A percentile compares a stretch with the other conserved stretches of the same genome.
Evolutionary conservation across 179 eudicot genomes (phyloP).

Genomic region (Gypsophila paniculata): DNA sequence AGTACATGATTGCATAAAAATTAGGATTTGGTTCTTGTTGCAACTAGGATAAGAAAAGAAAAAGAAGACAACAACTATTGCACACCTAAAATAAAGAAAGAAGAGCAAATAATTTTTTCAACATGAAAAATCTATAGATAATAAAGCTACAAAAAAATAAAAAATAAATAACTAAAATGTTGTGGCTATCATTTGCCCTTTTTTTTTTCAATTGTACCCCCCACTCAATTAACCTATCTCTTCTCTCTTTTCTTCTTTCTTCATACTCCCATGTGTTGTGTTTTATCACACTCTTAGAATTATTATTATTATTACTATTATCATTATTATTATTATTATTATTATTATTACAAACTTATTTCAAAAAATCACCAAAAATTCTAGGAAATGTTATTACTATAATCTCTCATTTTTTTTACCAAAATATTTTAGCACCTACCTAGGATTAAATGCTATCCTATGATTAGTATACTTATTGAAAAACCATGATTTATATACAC

Average conservation of each 20-base stretch:
- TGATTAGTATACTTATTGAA: neutral
- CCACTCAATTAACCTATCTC: slow-evolving; percentile 49
- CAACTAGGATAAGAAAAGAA: slow-evolving; percentile 33
- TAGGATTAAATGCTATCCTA: slow-evolving; percentile 17
- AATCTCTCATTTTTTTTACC: neutral
- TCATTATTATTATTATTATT: no score
- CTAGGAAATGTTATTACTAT: slow-evolving; percentile 6
- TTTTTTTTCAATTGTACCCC: slow-evolving; percentile 22
- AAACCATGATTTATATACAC: neutral
- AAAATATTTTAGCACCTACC: neutral
- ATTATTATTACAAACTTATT: neutral
- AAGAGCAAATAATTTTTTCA: slow-evolving; percentile 9
- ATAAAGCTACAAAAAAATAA: slow-evolving; percentile 24
- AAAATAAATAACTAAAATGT: slow-evolving; percentile 31
- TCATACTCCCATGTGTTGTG: slow-evolving; percentile 26
- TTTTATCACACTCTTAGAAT: slow-evolving; percentile 19
- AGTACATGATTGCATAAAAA: neutral
- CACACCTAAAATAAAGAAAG: no score
- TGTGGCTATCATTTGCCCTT: slow-evolving; percentile 63
- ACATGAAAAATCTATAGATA: slow-evolving; percentile 1
- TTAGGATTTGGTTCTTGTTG: slow-evolving; percentile 22
- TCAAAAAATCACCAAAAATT: slow-evolving; percentile 1
- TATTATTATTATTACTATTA: neutral
- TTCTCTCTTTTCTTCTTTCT: slow-evolving; percentile 11
- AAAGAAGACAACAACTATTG: slow-evolving; percentile 12